phyloP scores from a whole-genome alignment of 768 basidiomycete species.

The Boletus tomentosulus region DNA sequence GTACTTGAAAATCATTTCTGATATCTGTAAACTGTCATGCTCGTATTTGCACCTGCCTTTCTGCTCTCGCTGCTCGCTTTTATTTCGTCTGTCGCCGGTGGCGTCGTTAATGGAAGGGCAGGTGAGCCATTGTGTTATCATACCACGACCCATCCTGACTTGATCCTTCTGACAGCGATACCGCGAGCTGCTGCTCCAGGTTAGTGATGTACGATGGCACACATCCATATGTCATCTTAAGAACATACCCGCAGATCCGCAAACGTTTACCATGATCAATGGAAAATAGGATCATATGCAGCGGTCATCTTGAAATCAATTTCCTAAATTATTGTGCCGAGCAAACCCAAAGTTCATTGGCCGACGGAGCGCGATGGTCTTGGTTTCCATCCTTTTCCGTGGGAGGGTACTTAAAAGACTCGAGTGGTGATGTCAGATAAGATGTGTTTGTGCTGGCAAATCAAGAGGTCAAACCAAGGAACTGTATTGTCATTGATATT shows the following conservation, averaged over 20 bases:
- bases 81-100: constrained; percentile 5
- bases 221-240: neutral
- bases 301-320: too few relatives aligned
- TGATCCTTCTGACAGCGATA: neutral
- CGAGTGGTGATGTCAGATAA: neutral
- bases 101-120: constrained; percentile 1
- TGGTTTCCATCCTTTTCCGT: neutral
- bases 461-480: neutral
- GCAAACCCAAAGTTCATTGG: too few relatives aligned
- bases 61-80: constrained; percentile 7
- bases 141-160: neutral
- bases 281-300: too few relatives aligned
- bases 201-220: constrained; percentile 1
- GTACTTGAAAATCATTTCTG: neutral
- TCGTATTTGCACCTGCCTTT: constrained; percentile 4
- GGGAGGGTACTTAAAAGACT: constrained; percentile 12
- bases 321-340: too few relatives aligned
- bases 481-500: neutral
- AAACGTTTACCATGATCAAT: too few relatives aligned
- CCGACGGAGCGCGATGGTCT: too few relatives aligned
- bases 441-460: neutral
- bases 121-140: constrained; percentile 3
- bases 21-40: constrained; percentile 5
- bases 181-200: neutral
- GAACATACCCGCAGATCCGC: neutral